Evolutionary conservation across 2,329 filamentous ascomycete genomes (phyloP).

Genomic region (Pestalotiopsis sp.): DNA sequence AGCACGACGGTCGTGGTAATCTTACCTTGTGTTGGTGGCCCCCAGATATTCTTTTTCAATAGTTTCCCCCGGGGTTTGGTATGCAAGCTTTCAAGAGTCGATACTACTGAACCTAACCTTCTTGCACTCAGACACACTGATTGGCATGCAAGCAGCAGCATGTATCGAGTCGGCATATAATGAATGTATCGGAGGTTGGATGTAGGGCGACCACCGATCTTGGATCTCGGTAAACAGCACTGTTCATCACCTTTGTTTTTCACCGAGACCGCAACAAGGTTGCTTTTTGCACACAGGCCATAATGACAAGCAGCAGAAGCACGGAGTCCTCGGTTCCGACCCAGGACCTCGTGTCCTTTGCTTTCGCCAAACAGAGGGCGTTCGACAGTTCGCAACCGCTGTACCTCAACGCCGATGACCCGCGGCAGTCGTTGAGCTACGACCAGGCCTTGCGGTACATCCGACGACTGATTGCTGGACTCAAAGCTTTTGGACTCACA

Average conservation of each 20-base stretch:
- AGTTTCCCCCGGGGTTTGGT: background rate
- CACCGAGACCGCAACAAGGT: background rate
- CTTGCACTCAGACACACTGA: background rate
- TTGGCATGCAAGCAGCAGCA: background rate
- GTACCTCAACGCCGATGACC: constrained; percentile 41
- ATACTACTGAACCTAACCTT: background rate
- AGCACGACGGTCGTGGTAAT: background rate
- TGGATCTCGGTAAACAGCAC: background rate
- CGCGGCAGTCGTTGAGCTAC: constrained; percentile 34
- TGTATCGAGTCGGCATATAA: background rate
- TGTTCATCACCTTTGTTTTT: background rate
- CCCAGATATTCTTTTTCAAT: background rate
- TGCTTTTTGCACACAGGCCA: background rate
- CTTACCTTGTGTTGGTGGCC: background rate
- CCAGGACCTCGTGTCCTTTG: constrained; percentile 39
- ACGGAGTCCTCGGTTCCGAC: background rate
- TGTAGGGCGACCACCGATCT: background rate
- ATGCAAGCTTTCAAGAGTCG: background rate
- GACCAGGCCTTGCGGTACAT: constrained; percentile 33
- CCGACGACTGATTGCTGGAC: constrained; percentile 15
- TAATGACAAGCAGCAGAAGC: background rate
- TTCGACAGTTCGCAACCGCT: constrained; percentile 38
- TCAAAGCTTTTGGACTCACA: constrained; percentile 1
- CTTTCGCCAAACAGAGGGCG: constrained; percentile 32
- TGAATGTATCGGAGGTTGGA: background rate